Conservation (phyloP, 108 stramenopile genomes). For the Seminavis robusta region DNA sequence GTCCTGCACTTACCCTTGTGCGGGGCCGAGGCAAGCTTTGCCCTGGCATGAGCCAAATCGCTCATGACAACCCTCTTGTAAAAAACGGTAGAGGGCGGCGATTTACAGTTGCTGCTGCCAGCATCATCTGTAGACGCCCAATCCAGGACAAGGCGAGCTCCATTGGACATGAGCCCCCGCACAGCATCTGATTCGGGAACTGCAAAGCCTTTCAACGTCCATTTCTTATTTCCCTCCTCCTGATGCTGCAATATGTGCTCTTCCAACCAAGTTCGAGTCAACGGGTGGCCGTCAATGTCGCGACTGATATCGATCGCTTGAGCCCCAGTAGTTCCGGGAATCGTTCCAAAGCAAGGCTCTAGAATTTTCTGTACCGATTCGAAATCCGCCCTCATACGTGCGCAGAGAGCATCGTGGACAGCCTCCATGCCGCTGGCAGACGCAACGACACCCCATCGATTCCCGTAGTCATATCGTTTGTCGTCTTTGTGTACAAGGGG, state of each 20-base stretch:
- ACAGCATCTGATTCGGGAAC: conserved; percentile 54
- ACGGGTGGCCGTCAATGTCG: conserved; percentile 61
- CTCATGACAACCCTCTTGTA: conserved; percentile 65
- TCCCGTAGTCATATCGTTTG: conserved; percentile 33
- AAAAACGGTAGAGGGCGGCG: conserved; percentile 35
- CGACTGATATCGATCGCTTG: conserved; percentile 62
- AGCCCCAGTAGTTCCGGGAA: not conserved
- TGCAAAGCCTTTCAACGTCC: conserved; percentile 33
- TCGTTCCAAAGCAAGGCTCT: conserved; percentile 19
- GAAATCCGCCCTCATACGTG: conserved; percentile 32
- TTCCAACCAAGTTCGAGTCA: conserved; percentile 16
- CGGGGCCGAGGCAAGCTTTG: conserved; percentile 46
- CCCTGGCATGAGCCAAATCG: conserved; percentile 46
- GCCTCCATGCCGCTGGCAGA: conserved; percentile 22
- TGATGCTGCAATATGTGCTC: conserved; percentile 4
- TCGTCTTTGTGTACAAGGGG: conserved; percentile 47
- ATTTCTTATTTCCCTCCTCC: not conserved
- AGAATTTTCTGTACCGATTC: conserved; percentile 28
- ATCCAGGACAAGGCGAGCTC: conserved; percentile 36
- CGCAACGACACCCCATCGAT: conserved; percentile 62
- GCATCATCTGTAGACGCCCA: too few species aligned
- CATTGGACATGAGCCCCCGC: conserved; percentile 61
- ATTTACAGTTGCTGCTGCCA: not conserved
- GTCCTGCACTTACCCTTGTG: conserved; percentile 30
- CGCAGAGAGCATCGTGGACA: conserved; percentile 33